Conservation (phyloP, 768 basidiomycete species). For the Lentinula sp. region DNA sequence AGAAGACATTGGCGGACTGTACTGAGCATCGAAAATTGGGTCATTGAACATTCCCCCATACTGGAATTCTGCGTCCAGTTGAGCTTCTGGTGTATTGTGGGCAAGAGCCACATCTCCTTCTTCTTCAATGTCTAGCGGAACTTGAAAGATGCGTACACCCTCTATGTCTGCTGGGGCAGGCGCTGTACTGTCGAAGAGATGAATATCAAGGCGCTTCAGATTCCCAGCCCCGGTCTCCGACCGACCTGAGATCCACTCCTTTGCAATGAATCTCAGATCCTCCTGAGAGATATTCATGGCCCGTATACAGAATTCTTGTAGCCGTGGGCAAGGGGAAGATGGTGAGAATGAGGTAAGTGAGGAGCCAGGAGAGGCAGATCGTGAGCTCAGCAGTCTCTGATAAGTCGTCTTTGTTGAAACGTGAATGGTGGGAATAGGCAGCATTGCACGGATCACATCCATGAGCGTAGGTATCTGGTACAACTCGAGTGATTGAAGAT, state of each 20-base stretch:
- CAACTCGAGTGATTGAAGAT: conserved; percentile 1
- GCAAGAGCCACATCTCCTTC: conserved; percentile 17
- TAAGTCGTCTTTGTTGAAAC: background rate
- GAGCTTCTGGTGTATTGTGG: conserved; percentile 9
- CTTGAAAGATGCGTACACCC: conserved; percentile 17
- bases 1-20: background rate
- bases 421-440: background rate
- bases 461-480: background rate
- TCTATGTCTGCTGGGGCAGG: conserved; percentile 16
- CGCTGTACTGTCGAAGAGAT: background rate
- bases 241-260: background rate
- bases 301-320: background rate
- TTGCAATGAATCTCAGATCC: background rate
- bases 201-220: background rate
- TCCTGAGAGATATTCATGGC: background rate
- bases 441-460: background rate
- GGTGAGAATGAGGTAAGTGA: background rate
- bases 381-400: background rate
- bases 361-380: background rate
- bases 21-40: conserved; percentile 21
- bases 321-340: background rate
- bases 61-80: conserved; percentile 15
- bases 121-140: conserved; percentile 10
- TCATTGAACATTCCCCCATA: conserved; percentile 23
- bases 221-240: background rate